Conservation (phyloP, 495 filamentous ascomycete species). For the Pyrenula massariospora region DNA sequence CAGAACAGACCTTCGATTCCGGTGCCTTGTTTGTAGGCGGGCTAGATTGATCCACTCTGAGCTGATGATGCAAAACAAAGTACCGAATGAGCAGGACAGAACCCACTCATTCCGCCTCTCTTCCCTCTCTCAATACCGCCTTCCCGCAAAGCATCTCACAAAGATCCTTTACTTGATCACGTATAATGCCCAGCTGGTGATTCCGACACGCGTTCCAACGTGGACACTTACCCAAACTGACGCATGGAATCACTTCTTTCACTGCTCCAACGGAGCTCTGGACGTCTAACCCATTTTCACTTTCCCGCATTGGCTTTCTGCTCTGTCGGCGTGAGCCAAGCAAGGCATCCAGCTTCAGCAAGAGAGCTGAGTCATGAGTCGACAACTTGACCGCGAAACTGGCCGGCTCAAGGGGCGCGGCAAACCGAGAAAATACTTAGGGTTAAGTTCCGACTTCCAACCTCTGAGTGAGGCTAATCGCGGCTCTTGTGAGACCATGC, state of each 20-base stretch:
- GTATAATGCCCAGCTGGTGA: constrained; percentile 29
- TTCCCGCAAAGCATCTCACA: constrained; percentile 16
- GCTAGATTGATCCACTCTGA: constrained; percentile 11
- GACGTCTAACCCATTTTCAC: constrained; percentile 25
- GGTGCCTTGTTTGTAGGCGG: constrained; percentile 21
- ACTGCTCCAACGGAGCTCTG: constrained; percentile 20
- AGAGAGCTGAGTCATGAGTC: constrained; percentile 21
- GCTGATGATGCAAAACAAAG: constrained; percentile 14
- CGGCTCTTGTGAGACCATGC: constrained; percentile 3
- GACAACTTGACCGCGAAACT: constrained; percentile 31
- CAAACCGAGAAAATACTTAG: constrained; percentile 25
- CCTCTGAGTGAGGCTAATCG: constrained; percentile 5
- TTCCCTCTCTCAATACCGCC: constrained; percentile 15
- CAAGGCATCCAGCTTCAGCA: not conserved
- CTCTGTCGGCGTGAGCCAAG: not conserved
- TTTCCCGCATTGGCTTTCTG: constrained; percentile 9
- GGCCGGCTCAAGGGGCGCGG: constrained; percentile 9
- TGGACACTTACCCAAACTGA: constrained; percentile 13
- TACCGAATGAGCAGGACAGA: constrained; percentile 17
- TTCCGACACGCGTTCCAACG: constrained; percentile 31
- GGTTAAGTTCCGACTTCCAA: constrained; percentile 26
- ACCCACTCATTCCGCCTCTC: constrained; percentile 24
- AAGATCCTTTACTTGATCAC: constrained; percentile 26
- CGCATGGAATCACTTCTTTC: constrained; percentile 35
- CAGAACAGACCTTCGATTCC: constrained; percentile 14